Evolutionary conservation across 139 green algal genomes (phyloP), one percentile per base, ranked within the genome.

Genomic region (Coelastrella sp.): DNA sequence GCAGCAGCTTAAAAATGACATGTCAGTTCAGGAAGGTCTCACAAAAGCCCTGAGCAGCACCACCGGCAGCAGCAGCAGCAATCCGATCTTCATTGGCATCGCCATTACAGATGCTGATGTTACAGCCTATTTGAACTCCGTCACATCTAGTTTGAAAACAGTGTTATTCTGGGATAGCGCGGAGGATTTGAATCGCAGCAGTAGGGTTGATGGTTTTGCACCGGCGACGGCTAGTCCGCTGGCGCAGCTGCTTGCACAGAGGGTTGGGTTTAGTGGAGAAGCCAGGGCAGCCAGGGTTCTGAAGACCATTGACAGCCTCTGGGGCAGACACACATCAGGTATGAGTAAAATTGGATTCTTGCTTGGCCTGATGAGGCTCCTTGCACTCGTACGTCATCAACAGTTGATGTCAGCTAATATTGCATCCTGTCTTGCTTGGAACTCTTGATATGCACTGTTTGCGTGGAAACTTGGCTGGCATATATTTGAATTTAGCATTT

Each of bases 291-390:
- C 88, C 0, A 23, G 22, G 11, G 78, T 89, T 23, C 56, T 87
- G 71, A 58, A 60, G 7, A 94, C 79, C 3, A 56, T 97, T 54
- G 64, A 90, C 61, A 91, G 94, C 10, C 79, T 97, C n/a, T 97
- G 91, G 88, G 23, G 57, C 4, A 92, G 95, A 4, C 19, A 92
- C 78, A 94, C 76, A 19, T 95, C 92, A 58, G 86, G 85, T 90
- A 4, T 19, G 85, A 19, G 6, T 4, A 8, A 73, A 8, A 16
- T 74, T 47, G 32, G 32, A 47, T 47, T 47, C 0, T 47, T 47
- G 32, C 32, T 47, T 47, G 32, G 32, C 32, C 32, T 47, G 32
- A 47, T 1, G 32, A 47, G 32, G 32, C 32, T 47, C 32, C 32
- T 47, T n/a, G n/a, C n/a, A n/a, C n/a, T n/a, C n/a, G n/a, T n/a